Conservation (phyloP, 441 rosid genomes). For the Populus trichocarpa region DNA sequence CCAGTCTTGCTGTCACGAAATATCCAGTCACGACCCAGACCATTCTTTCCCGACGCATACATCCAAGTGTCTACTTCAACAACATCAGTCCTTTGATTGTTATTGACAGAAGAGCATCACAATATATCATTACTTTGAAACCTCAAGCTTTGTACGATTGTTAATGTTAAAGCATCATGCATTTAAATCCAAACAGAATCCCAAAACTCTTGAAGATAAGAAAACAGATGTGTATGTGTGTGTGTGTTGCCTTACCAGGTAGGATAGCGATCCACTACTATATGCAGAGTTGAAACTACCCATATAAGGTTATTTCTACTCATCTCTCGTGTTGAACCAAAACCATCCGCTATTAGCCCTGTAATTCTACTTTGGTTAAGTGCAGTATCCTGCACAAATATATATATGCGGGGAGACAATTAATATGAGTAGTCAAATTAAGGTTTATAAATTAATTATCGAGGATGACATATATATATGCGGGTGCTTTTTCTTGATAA, state of each 20-base stretch:
- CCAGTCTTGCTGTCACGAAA: constrained; percentile 32
- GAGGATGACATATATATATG: no score
- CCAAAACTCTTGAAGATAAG: no score
- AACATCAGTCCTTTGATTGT: constrained; percentile 28
- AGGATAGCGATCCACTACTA: constrained; percentile 26
- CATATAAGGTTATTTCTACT: constrained; percentile 26
- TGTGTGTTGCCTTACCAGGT: constrained; percentile 20
- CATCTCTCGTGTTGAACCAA: constrained; percentile 36
- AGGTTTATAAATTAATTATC: no score
- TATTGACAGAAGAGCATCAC: no score
- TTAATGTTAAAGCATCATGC: no score
- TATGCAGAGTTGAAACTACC: constrained; percentile 25
- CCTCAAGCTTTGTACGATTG: no score
- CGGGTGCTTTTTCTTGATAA: no score
- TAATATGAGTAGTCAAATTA: no score
- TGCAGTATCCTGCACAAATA: constrained; percentile 27
- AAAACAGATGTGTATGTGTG: no score
- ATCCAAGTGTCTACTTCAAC: constrained; percentile 35
- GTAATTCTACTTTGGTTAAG: constrained; percentile 27
- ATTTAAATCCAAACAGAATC: no score
- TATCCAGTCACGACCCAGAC: constrained; percentile 27
- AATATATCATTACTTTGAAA: no score
- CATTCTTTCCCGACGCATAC: constrained; percentile 27
- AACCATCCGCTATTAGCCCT: constrained; percentile 30
- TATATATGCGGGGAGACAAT: no score